Percentiles rank a stretch among this genome's conserved stretches.
These are phyloP conservation scores for Ophiostoma perfectum DNA, from an alignment of 2,329 filamentous ascomycete species.

Conservation along the genomic window DNA sequence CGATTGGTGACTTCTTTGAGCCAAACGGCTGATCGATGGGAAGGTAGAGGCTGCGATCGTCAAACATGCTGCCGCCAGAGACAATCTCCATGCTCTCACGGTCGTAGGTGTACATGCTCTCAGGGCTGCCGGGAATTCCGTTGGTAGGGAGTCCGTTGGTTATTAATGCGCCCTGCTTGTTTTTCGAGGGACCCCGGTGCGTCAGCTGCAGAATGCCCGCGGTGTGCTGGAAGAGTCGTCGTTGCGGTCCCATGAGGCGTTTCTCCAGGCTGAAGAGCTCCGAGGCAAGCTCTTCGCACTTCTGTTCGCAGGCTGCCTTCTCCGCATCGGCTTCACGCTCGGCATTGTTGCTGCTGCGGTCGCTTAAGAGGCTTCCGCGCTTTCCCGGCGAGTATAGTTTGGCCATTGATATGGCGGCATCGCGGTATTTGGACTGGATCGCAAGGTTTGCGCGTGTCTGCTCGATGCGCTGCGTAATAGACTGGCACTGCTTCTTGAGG, in stretches of 20 bases:
- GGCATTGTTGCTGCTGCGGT: conserved; percentile 41
- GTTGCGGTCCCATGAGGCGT: conserved; percentile 66
- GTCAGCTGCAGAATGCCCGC: conserved; percentile 88
- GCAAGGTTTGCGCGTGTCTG: conserved; percentile 75
- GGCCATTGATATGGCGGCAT: conserved; percentile 82
- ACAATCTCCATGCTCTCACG: conserved; percentile 52
- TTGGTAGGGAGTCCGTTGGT: conserved; percentile 42
- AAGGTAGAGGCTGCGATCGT: conserved; percentile 69
- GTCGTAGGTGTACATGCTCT: conserved; percentile 67
- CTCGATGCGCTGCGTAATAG: conserved; percentile 70
- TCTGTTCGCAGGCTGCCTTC: conserved; percentile 65
- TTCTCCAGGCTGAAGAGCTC: conserved; percentile 78
- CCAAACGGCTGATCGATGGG: conserved; percentile 59
- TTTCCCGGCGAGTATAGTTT: conserved; percentile 64
- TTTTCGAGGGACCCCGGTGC: conserved; percentile 60
- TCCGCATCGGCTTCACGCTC: conserved; percentile 66
- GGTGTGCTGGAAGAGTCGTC: conserved; percentile 77
- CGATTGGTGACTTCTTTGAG: background rate
- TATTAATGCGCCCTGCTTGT: conserved; percentile 34
- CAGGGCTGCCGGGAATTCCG: conserved; percentile 67
- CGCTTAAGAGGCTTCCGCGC: conserved; percentile 46
- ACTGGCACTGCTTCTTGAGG: conserved; percentile 78
- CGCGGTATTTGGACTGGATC: conserved; percentile 88
- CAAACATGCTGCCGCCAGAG: conserved; percentile 57
- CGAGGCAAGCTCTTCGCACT: conserved; percentile 76